Percentiles rank a stretch among this genome's conserved stretches.
phyloP scores from a whole-genome alignment of 306 rosid species.

The Benincasa hispida region DNA sequence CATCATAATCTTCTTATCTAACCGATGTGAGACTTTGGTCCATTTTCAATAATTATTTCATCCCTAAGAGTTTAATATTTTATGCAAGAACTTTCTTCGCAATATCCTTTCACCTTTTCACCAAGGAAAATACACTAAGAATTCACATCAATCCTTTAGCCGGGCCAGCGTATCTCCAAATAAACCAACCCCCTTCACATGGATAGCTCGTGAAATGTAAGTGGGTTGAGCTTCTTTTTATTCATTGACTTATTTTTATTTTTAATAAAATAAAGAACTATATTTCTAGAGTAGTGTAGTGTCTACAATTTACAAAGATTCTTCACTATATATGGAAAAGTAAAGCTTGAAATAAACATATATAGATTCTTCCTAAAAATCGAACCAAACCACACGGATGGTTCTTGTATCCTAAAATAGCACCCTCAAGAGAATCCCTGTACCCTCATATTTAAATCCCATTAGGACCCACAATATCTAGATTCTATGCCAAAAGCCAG shows the following conservation, averaged over 20 bases:
- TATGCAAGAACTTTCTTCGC: neutral
- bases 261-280: neutral
- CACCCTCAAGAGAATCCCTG: conserved; percentile 29
- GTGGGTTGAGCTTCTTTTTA: conserved; percentile 12
- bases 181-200: conserved; percentile 59
- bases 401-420: conserved; percentile 37
- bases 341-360: conserved; percentile 11
- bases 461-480: conserved; percentile 53
- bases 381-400: conserved; percentile 26
- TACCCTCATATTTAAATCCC: conserved; percentile 24
- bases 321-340: conserved; percentile 7
- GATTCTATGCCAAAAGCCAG: conserved; percentile 63
- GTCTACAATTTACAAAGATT: conserved; percentile 18
- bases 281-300: neutral
- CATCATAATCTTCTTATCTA: too few species aligned
- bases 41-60: neutral
- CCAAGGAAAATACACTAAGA: neutral
- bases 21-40: too few species aligned
- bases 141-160: neutral
- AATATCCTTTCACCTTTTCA: neutral
- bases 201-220: conserved; percentile 58
- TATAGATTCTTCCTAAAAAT: conserved; percentile 32
- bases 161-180: neutral
- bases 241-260: conserved; percentile 8
- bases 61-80: neutral